A percentile compares a stretch with the other conserved stretches of the same genome.
phyloP scores from a whole-genome alignment of 1,284 basidiomycete genomes.

The Ustilago nuda region DNA sequence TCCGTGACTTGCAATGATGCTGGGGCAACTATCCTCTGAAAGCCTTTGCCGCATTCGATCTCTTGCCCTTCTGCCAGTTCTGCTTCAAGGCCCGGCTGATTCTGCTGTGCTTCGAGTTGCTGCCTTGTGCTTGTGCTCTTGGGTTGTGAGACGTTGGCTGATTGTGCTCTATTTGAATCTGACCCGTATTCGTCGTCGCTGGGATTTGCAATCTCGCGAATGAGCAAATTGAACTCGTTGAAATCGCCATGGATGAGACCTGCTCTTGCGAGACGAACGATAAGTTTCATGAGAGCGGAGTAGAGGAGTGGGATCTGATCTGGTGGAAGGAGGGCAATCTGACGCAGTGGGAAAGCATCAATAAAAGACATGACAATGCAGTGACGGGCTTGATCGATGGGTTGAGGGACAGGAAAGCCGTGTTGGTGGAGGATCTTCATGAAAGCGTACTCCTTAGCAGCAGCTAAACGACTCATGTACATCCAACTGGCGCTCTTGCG shows the following conservation, averaged over 20 bases:
- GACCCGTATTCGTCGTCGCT: slow-evolving; percentile 35
- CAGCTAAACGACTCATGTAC: slow-evolving; percentile 97
- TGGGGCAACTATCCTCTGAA: slow-evolving; percentile 53
- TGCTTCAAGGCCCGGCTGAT: slow-evolving; percentile 11
- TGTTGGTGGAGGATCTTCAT: slow-evolving; percentile 99
- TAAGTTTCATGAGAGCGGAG: slow-evolving; percentile 91
- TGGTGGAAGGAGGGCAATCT: slow-evolving; percentile 83
- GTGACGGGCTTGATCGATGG: slow-evolving; percentile 93
- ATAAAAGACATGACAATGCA: slow-evolving; percentile 95
- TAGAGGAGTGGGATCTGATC: slow-evolving; percentile 83
- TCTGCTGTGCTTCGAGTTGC: background rate
- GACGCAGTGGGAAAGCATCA: slow-evolving; percentile 95
- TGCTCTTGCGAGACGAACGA: slow-evolving; percentile 90
- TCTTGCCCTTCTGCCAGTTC: slow-evolving; percentile 28
- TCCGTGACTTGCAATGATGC: slow-evolving; percentile 27
- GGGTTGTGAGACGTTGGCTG: slow-evolving; percentile 18
- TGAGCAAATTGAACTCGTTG: slow-evolving; percentile 99
- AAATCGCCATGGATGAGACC: slow-evolving; percentile 98
- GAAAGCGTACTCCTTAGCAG: slow-evolving; percentile 97
- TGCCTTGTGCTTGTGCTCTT: slow-evolving; percentile 7
- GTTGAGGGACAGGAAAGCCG: slow-evolving; percentile 90
- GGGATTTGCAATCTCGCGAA: slow-evolving; percentile 72
- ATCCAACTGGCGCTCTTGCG: slow-evolving; percentile 97
- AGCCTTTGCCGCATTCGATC: slow-evolving; percentile 61
- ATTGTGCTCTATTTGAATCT: slow-evolving; percentile 18